Percentiles rank a stretch among this genome's conserved stretches.
These are phyloP conservation scores for Wickerhamomyces kurtzmanii DNA, from an alignment of 805 yeast species.

Conservation along the genomic window DNA sequence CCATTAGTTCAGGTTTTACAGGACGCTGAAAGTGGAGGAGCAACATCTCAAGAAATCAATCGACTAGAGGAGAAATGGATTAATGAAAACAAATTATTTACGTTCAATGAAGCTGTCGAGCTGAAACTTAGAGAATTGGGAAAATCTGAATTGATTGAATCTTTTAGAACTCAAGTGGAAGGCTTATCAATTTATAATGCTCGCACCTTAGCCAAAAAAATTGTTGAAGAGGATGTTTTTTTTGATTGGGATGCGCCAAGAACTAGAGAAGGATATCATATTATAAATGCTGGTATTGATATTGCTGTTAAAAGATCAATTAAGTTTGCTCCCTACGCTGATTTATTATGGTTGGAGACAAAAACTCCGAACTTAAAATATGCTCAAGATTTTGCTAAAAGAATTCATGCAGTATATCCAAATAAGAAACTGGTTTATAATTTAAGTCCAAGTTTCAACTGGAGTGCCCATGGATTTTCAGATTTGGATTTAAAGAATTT, in stretches of 20 bases:
- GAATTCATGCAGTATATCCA: conserved; percentile 37
- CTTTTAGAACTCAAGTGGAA: conserved; percentile 11
- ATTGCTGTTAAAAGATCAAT: conserved; percentile 45
- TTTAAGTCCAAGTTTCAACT: conserved; percentile 51
- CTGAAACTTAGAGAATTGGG: conserved; percentile 12
- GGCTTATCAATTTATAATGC: conserved; percentile 8
- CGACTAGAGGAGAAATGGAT: conserved; percentile 39
- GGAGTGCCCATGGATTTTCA: conserved; percentile 46
- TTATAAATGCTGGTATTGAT: conserved; percentile 37
- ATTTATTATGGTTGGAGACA: conserved; percentile 54
- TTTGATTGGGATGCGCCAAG: conserved; percentile 56
- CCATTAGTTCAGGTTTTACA: conserved; percentile 36
- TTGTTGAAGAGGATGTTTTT: conserved; percentile 21
- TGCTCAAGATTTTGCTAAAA: conserved; percentile 35
- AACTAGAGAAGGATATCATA: conserved; percentile 47
- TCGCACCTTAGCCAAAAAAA: conserved; percentile 12
- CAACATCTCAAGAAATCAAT: conserved; percentile 22
- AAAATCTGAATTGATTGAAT: conserved; percentile 16
- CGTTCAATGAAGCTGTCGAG: conserved; percentile 42
- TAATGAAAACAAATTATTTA: conserved; percentile 25
- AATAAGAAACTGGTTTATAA: conserved; percentile 50
- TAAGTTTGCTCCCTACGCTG: conserved; percentile 48
- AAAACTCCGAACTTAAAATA: conserved; percentile 44
- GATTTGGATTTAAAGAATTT: conserved; percentile 35
- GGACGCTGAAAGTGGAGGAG: conserved; percentile 32